phyloP scores from a whole-genome alignment of 495 filamentous ascomycete genomes.

The Penicillium simplicissimum region DNA sequence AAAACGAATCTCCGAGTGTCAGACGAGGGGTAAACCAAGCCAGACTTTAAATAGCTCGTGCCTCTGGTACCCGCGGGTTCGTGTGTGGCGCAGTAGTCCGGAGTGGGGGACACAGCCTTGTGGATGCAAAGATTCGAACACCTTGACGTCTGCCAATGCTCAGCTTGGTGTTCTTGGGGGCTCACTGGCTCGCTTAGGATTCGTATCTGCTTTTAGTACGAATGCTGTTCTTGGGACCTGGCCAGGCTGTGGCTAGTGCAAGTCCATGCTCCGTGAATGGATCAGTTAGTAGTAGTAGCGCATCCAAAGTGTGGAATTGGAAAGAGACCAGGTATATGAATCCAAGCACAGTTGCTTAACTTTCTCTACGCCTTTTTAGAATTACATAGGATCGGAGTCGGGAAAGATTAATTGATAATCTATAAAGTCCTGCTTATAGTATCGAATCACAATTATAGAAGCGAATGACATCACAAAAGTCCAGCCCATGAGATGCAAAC shows the following conservation, averaged over 20 bases:
- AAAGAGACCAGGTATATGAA: no score
- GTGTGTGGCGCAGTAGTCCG: constrained; percentile 21
- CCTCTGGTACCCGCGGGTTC: no score
- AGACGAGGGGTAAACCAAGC: constrained; percentile 2
- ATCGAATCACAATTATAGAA: constrained; percentile 4
- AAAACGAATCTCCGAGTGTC: not conserved
- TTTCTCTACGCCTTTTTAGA: no score
- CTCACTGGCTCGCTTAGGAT: not conserved
- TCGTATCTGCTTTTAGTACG: not conserved
- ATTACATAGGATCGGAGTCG: not conserved
- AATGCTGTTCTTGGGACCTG: not conserved
- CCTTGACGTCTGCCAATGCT: constrained; percentile 17
- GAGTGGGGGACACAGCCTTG: constrained; percentile 8
- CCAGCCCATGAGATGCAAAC: constrained; percentile 10
- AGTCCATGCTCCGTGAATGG: not conserved
- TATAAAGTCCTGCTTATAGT: constrained; percentile 13
- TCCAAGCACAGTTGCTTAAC: no score
- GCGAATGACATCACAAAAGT: constrained; percentile 3
- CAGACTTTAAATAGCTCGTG: constrained; percentile 13
- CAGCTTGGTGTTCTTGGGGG: not conserved
- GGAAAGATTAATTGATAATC: not conserved
- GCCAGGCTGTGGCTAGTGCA: not conserved
- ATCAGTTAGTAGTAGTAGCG: no score
- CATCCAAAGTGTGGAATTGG: no score
- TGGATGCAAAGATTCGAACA: not conserved